Base-by-base conservation (phyloP, 305 asterid genomes). In the Fraxinus floribunda region DNA sequence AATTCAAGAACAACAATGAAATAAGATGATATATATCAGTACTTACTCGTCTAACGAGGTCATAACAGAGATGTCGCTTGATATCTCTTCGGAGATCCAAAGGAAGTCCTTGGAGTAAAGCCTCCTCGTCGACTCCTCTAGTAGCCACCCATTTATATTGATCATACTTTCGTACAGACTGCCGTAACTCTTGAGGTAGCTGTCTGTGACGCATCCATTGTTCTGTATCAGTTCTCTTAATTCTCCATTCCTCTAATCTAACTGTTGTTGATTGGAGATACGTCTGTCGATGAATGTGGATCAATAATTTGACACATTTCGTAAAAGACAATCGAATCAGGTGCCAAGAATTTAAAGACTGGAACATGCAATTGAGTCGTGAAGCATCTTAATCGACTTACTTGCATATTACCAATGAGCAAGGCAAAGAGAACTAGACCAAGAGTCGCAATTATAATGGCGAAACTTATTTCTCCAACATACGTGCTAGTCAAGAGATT, bases 361-460 rank as follows among this genome's bases (percentile, higher is more conserved):
- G 13, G 29, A 36, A 29, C 16, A 9, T 30, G 71, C 41, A 32
- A 29, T 30, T 64, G 44, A 44, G 38, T 36, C 80, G 10, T 3
- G 32, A 46, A 8, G 26, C 39, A 15, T 77, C 24, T 41, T 57
- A 41, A 36, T 16, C 4, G 68, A 70, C 94, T 89, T 86, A 95
- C 99, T 78, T 95, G 97, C 99, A 96, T 96, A 82, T 96, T 96
- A 36, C 98, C 98, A n/a, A 96, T 94, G 75, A 96, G 95, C 91
- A 93, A 88, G 1, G 97, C 99, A 46, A 96, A 96, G 39, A 96
- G 97, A 85, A 96, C 97, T 4, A 96, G 89, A 26, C 99, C 99
- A 1, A 94, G 89, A 62, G 88, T 85, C 1, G 98, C 98, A 2
- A 93, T 82, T 20, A 94, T 46, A 80, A 94, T 91, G 68, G 98